A percentile compares a stretch with the other conserved stretches of the same genome.
Conservation (phyloP, 2,329 filamentous ascomycete species). For the Sporothrix globosa region DNA sequence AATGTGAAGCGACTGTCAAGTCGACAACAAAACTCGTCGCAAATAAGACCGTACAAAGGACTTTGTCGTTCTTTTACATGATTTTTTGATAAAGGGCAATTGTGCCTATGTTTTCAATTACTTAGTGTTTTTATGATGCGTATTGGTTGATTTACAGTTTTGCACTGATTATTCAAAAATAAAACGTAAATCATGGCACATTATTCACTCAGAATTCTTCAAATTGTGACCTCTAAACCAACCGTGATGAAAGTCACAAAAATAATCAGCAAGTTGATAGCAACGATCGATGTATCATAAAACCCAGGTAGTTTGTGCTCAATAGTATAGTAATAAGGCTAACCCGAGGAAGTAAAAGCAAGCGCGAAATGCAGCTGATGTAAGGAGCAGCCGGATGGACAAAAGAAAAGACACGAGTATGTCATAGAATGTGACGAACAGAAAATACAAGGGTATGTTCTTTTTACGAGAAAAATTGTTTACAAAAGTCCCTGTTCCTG, state of each 20-base stretch:
- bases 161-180: neutral
- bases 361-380: neutral
- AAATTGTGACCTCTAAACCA: neutral
- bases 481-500: slow-evolving; percentile 3
- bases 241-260: neutral
- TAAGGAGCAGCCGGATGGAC: neutral
- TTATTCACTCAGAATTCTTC: neutral
- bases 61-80: neutral
- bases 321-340: too few species aligned
- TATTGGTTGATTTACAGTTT: neutral
- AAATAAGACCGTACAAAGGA: neutral
- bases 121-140: neutral
- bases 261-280: neutral
- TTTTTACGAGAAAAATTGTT: neutral
- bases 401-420: neutral
- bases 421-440: neutral
- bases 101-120: neutral
- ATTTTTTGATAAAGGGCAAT: neutral
- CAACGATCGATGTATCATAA: too few species aligned
- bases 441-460: neutral
- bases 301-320: too few species aligned
- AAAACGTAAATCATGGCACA: neutral
- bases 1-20: neutral
- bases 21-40: neutral
- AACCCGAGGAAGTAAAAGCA: neutral